A percentile compares a stretch with the other conserved stretches of the same genome.
Conservation (phyloP, 164 flowering plant genomes). For the Umbellularia californica region DNA sequence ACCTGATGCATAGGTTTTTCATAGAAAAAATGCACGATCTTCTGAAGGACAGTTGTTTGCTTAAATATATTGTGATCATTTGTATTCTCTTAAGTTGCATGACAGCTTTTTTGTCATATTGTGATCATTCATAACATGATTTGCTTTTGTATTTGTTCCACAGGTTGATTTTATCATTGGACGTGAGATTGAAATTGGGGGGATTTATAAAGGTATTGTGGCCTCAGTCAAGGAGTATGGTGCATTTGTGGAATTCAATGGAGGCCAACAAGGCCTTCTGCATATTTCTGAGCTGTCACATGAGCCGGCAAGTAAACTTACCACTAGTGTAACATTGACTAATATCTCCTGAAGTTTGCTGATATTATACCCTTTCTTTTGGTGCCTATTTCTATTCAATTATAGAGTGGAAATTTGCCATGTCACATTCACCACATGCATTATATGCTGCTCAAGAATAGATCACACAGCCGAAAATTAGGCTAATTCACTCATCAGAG, state of each 20-base stretch:
- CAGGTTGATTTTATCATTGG: constrained; percentile 85
- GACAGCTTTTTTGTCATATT: too few species aligned
- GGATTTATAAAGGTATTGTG: constrained; percentile 79
- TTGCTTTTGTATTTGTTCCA: background rate
- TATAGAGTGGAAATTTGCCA: too few species aligned
- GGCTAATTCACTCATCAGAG: too few species aligned
- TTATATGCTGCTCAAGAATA: too few species aligned
- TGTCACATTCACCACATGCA: too few species aligned
- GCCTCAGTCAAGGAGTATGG: constrained; percentile 88
- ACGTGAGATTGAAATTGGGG: constrained; percentile 88
- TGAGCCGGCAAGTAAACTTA: constrained; percentile 47
- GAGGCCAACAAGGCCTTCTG: constrained; percentile 94
- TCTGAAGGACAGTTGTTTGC: background rate
- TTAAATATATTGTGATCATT: background rate
- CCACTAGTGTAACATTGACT: background rate
- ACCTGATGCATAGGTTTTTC: background rate
- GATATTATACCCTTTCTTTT: too few species aligned
- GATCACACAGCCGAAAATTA: too few species aligned
- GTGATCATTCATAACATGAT: too few species aligned
- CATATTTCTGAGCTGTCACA: constrained; percentile 96
- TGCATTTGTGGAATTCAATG: constrained; percentile 95
- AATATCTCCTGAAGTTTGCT: too few species aligned
- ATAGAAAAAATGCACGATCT: background rate
- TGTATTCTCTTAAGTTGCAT: background rate
- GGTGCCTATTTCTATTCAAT: too few species aligned